Evolutionary conservation across 768 basidiomycete genomes (phyloP), one percentile per base, ranked within the genome.

Genomic region (Hysterangium stoloniferum): DNA sequence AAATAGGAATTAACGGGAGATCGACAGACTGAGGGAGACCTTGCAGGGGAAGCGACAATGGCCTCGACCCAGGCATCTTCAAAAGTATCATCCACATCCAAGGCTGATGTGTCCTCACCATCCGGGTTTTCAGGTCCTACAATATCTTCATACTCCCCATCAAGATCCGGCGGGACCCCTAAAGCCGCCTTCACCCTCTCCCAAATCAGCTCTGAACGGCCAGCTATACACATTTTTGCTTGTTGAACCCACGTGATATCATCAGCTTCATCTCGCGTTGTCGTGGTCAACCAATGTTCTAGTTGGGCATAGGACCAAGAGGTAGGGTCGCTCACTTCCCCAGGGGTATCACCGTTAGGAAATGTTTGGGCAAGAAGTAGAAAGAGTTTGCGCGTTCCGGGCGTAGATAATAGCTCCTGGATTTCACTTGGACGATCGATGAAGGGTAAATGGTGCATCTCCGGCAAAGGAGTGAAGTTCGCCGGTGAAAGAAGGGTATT

Each of bases 141-240:
- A 36, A 35, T 59, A 17, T 64, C 64, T 22, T 57, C 54, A 32
- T 58, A 55, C 4, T 64, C 66, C 4, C 61, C 63, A 41, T 68
- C 67, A 19, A 94, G 71, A 59, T 94, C 90, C 0, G 83, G 84
- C 8, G 92, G 91, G 4, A 92, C 83, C 4, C 92, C 92, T 1
- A 96, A 70, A 0, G 87, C 90, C 27, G 80, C 84, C 59, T 92
- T 93, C 59, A 94, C 70, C 51, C 90, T 78, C 64, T 94, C 90
- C 92, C 92, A 96, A 49, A 94, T 82, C 34, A 91, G 78, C 59
- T 94, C 91, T 12, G 82, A 85, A 56, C 82, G 83, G 22, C 77
- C 67, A 19, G 86, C 71, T 58, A 95, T 77, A 58, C 89, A 91
- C 48, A 73, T 75, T n/a, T 89, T 80, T 0, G 81, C 77, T 8